Base-by-base conservation (phyloP, 768 basidiomycete genomes). In the Leccinum fibrillosum region DNA sequence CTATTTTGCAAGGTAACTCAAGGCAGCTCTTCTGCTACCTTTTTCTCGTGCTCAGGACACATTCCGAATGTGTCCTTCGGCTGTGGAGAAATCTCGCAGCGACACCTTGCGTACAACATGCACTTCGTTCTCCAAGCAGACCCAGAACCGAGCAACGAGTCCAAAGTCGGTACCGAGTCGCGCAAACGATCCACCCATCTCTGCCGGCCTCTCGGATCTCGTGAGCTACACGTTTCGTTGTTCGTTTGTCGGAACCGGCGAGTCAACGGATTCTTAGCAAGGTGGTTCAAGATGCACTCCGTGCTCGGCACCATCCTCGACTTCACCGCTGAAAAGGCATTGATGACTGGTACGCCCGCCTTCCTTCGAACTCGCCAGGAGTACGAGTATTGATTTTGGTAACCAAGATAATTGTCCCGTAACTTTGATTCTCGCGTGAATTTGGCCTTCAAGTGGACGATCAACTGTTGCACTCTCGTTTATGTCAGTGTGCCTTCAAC, bases 231-330 rank as follows among this genome's bases (percentile, higher is more conserved):
- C 19, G 55, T 60, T 59, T 58, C 37, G 8, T 37, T 42, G 30
- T 17, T 45, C 13, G 7, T 35, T 30, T 48, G 12, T 21, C 21
- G 25, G 32, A 55, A 47, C 28, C 57, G 61, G 37, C 62, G 60
- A 50, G 82, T 87, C 55, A 95, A 99, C 66, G 97, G 97, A 0
- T 98, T 78, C 69, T 74, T 99, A 59, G 97, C 97, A 1, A 80
- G 97, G 63, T 81, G 82, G 56, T 98, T 81, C 77, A 86, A 89
- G 30, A 92, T 92, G 89, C 82, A 82, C 53, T 86, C 92, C 13
- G 94, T 98, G n/a, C 79, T 98, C 23, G 97, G 97, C 19, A 91
- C 92, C 10, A 94, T 98, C 57, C 81, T 99, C 11, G 97, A 99
- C 72, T 97, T 97, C 11, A 93, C 95, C 0, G 97, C 97, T 3